phyloP scores from a whole-genome alignment of 176 grass and related monocot genomes.

The Hordeum vulgare region DNA sequence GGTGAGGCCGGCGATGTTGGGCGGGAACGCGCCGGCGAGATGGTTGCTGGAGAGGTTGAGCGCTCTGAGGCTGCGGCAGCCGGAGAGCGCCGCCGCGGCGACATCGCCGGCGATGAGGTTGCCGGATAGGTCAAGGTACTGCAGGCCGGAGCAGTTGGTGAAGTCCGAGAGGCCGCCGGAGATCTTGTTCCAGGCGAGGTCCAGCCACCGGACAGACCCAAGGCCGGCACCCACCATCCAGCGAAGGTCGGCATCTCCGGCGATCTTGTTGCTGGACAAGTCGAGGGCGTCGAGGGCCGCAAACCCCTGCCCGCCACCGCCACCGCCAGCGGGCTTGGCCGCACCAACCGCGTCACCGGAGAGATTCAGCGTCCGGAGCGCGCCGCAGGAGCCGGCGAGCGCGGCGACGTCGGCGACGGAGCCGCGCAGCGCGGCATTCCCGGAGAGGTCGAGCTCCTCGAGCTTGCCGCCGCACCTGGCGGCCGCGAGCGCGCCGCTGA shows the following conservation, averaged over 20 bases:
- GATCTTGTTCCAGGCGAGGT: conserved; percentile 65
- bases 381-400: conserved; percentile 38
- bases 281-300: conserved; percentile 48
- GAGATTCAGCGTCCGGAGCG: conserved; percentile 53
- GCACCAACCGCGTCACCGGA: conserved; percentile 52
- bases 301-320: conserved; percentile 6
- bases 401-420: conserved; percentile 60
- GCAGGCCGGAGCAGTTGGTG: conserved; percentile 62
- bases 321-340: neutral
- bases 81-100: conserved; percentile 29
- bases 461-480: conserved; percentile 40
- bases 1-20: conserved; percentile 46
- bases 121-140: conserved; percentile 79
- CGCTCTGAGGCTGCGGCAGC: conserved; percentile 36
- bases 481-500: conserved; percentile 46
- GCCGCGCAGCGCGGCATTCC: conserved; percentile 57
- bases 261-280: conserved; percentile 70
- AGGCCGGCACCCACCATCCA: conserved; percentile 50
- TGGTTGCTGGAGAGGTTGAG: conserved; percentile 87
- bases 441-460: conserved; percentile 61
- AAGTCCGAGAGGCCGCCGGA: conserved; percentile 48
- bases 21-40: conserved; percentile 49
- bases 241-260: conserved; percentile 41
- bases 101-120: conserved; percentile 55
- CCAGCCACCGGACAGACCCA: conserved; percentile 46